Percentiles rank a stretch among this genome's conserved stretches.
phyloP scores from a whole-genome alignment of 768 basidiomycete species.

The Tylopilus rubrobrunneus region DNA sequence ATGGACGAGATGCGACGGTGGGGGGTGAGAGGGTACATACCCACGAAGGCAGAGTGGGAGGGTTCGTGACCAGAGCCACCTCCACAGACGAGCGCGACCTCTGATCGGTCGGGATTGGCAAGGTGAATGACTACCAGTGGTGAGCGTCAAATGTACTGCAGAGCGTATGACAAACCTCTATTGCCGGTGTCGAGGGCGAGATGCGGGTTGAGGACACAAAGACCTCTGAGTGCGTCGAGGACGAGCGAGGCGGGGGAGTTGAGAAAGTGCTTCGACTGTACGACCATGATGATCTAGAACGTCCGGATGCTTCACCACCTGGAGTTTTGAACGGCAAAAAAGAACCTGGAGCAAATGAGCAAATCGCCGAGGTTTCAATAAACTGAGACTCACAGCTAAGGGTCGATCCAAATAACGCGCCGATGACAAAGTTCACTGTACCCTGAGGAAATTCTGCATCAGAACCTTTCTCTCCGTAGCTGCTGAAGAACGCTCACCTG shows the following conservation, averaged over 20 bases:
- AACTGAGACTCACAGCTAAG: too few relatives aligned
- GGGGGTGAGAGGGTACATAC: constrained; percentile 35
- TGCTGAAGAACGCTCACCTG: too few relatives aligned
- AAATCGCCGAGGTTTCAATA: too few relatives aligned
- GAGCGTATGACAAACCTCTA: constrained; percentile 42
- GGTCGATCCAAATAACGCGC: too few relatives aligned
- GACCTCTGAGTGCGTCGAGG: constrained; percentile 70
- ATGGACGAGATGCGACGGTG: background rate
- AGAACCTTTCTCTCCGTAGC: too few relatives aligned
- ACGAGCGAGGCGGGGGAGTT: constrained; percentile 71
- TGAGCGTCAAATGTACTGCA: background rate
- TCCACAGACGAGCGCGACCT: constrained; percentile 77
- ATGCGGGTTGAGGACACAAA: constrained; percentile 67
- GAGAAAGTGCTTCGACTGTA: constrained; percentile 64
- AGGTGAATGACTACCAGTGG: constrained; percentile 70
- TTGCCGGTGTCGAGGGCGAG: constrained; percentile 66
- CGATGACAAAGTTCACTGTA: too few relatives aligned
- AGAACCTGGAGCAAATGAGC: too few relatives aligned
- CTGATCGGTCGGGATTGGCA: constrained; percentile 50
- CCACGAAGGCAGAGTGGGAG: constrained; percentile 86
- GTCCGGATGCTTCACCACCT: too few relatives aligned
- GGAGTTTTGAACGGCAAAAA: too few relatives aligned
- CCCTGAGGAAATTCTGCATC: too few relatives aligned
- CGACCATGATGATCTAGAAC: background rate
- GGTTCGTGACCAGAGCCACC: constrained; percentile 92